phyloP scores from a whole-genome alignment of 208 protist species.

The Entamoeba invadens region DNA sequence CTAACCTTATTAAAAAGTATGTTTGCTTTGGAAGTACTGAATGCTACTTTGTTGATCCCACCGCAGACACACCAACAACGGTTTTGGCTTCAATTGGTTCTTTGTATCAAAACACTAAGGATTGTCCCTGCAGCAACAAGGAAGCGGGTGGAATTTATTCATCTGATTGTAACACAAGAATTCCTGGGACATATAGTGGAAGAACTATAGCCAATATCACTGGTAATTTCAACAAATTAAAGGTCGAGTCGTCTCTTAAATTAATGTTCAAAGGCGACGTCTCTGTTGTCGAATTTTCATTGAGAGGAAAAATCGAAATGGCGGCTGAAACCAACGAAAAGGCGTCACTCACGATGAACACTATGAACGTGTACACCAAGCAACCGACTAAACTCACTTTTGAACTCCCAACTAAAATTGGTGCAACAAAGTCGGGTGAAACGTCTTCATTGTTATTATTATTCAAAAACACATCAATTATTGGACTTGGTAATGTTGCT shows the following conservation, averaged over 20 bases:
- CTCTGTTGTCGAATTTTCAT: neutral
- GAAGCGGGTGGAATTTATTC: neutral
- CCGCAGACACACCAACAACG: neutral
- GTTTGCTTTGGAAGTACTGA: neutral
- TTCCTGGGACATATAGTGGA: neutral
- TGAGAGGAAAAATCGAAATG: neutral
- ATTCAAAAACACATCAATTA: neutral
- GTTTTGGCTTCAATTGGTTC: neutral
- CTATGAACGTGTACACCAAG: neutral
- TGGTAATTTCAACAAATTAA: neutral
- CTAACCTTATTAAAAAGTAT: neutral
- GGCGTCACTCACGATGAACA: neutral
- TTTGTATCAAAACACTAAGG: neutral
- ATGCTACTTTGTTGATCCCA: neutral
- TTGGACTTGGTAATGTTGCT: neutral
- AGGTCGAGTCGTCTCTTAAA: neutral
- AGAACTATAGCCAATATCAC: neutral
- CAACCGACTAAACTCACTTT: neutral
- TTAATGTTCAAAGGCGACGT: neutral
- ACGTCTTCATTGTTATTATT: neutral
- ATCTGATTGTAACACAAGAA: neutral
- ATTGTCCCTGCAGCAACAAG: neutral
- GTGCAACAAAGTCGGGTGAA: neutral
- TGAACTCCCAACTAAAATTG: neutral
- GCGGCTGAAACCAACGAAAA: neutral